These are phyloP conservation scores for Trichoderma atrobrunneum DNA, from an alignment of 2,329 filamentous ascomycete species.

Conservation along the genomic window DNA sequence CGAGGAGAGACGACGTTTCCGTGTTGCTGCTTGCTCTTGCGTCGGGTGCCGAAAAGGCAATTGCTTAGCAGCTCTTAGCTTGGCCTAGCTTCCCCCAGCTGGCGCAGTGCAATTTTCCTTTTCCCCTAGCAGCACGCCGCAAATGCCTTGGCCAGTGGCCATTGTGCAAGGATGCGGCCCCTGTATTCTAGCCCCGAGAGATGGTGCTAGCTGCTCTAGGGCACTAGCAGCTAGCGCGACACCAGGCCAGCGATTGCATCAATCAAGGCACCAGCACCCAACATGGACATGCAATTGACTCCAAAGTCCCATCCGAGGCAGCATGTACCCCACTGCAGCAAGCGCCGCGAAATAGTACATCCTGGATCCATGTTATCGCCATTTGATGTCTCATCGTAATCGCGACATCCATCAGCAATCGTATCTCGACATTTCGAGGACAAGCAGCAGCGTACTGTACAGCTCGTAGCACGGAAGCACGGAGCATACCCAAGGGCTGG, in stretches of 20 bases:
- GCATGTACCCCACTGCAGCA: neutral
- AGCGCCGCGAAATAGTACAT: neutral
- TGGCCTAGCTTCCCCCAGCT: neutral
- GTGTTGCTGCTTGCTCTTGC: neutral
- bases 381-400: neutral
- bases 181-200: conserved; percentile 6
- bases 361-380: neutral
- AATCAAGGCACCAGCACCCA: neutral
- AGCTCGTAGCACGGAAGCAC: neutral
- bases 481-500: neutral
- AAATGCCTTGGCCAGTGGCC: neutral
- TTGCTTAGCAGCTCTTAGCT: conserved; percentile 15
- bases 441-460: neutral
- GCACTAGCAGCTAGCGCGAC: neutral
- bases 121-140: conserved; percentile 11
- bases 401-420: neutral
- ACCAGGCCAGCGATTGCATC: neutral
- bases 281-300: neutral
- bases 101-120: conserved; percentile 9
- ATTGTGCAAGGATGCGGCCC: conserved; percentile 10
- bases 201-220: neutral
- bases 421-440: neutral
- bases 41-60: conserved; percentile 18
- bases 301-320: neutral
- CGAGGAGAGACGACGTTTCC: conserved; percentile 10